Base-by-base conservation (phyloP, 2,329 filamentous ascomycete genomes). In the Phaeophleospora eucalypticola region DNA sequence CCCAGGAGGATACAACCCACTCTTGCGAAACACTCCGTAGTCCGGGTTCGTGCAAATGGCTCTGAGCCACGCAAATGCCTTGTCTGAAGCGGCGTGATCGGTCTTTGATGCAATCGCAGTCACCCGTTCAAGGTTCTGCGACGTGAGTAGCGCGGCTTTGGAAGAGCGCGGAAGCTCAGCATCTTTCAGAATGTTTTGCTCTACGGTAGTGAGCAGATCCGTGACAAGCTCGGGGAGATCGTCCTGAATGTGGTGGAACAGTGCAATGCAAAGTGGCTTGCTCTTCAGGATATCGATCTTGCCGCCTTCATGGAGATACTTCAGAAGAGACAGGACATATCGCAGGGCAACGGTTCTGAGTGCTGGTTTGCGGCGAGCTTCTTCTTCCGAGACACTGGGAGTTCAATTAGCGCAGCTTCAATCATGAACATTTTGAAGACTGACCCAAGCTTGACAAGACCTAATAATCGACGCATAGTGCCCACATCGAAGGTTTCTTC, bases 261-360 rank as follows among this genome's bases (percentile, higher is more conserved):
- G 71, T 20, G 82, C 79, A 43, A 79, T 77, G 20, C 86, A 77
- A 15, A 89, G 71, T 52, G 85, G 73, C 53, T 80, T 79, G 61
- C 94, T 87, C 29, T 83, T 84, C 29, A 98, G 71, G 4, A 98
- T 78, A 59, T 95, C 90, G 50, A 78, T 82, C 68, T 94, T 95
- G 12, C 84, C 83, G 51, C 86, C 81, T 4, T 83, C 74, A 52
- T 87, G 82, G 46, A 96, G 78, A 58, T 88, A 87, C 60, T 83
- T 87, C 52, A 98, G 72, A 53, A 88, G 83, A 18, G 84, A 82
- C 49, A 96, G 70, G 27, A 96, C 73, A 65, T 95, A 90, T 34
- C 85, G 81, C 44, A 95, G 77, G 7, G 90, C 86, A 61, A 90
- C 89, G 2, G 87, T 88, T 43, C 93, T 79, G 15, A 95, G 78